phyloP scores from a whole-genome alignment of 2,329 filamentous ascomycete genomes.

The Capronia epimyces region DNA sequence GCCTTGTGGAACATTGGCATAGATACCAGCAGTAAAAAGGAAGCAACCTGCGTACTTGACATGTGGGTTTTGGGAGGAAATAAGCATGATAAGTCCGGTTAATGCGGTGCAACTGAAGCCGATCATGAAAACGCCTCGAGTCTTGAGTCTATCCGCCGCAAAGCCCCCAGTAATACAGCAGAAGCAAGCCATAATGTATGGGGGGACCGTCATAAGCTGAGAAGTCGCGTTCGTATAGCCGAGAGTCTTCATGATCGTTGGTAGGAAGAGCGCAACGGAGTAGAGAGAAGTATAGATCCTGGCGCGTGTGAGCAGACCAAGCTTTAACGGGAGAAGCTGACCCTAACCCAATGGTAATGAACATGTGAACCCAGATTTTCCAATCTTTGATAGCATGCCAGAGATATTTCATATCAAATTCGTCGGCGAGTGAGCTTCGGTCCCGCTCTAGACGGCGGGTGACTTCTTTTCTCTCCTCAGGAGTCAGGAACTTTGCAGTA shows the following conservation, averaged over 20 bases:
- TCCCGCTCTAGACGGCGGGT: conserved; percentile 38
- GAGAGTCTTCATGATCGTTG: conserved; percentile 53
- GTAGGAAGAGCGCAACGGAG: conserved; percentile 56
- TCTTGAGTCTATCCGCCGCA: conserved; percentile 52
- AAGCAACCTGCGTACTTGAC: conserved; percentile 81
- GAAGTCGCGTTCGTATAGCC: conserved; percentile 52
- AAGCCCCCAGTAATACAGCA: conserved; percentile 51
- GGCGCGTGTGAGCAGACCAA: conserved; percentile 12
- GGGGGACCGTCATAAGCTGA: conserved; percentile 63
- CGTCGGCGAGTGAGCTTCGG: conserved; percentile 42
- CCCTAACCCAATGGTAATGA: conserved; percentile 25
- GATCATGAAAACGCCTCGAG: conserved; percentile 71
- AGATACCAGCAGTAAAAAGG: conserved; percentile 79
- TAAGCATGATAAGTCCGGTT: conserved; percentile 71
- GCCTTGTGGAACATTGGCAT: conserved; percentile 79
- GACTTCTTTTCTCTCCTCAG: conserved; percentile 37
- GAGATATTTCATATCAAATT: conserved; percentile 45
- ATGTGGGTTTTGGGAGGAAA: conserved; percentile 53
- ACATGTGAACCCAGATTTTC: conserved; percentile 43
- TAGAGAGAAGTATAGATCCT: conserved; percentile 54
- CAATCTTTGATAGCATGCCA: conserved; percentile 47
- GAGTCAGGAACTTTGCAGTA: conserved; percentile 43
- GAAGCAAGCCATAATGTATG: conserved; percentile 57
- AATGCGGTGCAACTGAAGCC: conserved; percentile 63
- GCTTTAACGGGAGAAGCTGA: not conserved